Percentiles rank a stretch among this genome's conserved stretches.
Conservation (phyloP, 345 rosid genomes). For the Moricandia arvensis region DNA sequence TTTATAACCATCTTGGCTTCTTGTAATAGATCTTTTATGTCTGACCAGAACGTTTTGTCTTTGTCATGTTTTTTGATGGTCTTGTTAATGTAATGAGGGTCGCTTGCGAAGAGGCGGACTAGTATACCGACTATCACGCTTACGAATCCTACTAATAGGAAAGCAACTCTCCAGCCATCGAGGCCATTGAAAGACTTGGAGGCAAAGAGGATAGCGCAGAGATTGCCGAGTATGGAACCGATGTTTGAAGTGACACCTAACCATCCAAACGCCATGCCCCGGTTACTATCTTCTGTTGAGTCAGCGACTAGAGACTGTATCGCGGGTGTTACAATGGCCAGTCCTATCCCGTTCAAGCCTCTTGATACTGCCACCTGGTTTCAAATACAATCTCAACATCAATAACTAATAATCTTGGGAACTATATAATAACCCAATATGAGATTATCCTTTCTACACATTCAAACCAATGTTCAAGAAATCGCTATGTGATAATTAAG, state of each 20-base stretch:
- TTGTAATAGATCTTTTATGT: conserved; percentile 40
- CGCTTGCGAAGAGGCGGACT: conserved; percentile 57
- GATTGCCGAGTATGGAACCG: conserved; percentile 60
- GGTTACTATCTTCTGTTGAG: conserved; percentile 72
- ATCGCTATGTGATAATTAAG: not conserved
- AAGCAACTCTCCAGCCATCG: conserved; percentile 72
- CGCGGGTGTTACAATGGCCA: conserved; percentile 61
- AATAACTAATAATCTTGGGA: not conserved
- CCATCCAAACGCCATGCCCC: conserved; percentile 84
- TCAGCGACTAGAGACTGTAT: conserved; percentile 70
- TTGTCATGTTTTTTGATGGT: conserved; percentile 5
- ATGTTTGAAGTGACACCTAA: conserved; percentile 56
- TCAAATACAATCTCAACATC: not conserved
- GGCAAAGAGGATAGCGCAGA: conserved; percentile 60
- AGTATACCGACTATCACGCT: conserved; percentile 66
- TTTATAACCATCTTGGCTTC: conserved; percentile 57
- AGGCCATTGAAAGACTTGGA: conserved; percentile 65
- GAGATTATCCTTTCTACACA: not conserved
- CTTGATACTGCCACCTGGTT: conserved; percentile 64
- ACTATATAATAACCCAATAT: not conserved
- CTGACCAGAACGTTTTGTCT: conserved; percentile 41
- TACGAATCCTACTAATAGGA: conserved; percentile 55
- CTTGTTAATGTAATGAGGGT: conserved; percentile 49
- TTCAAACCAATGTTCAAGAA: not conserved
- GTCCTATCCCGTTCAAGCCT: conserved; percentile 71